Conservation (phyloP, 768 basidiomycete genomes). For the Boletus insuetus region DNA sequence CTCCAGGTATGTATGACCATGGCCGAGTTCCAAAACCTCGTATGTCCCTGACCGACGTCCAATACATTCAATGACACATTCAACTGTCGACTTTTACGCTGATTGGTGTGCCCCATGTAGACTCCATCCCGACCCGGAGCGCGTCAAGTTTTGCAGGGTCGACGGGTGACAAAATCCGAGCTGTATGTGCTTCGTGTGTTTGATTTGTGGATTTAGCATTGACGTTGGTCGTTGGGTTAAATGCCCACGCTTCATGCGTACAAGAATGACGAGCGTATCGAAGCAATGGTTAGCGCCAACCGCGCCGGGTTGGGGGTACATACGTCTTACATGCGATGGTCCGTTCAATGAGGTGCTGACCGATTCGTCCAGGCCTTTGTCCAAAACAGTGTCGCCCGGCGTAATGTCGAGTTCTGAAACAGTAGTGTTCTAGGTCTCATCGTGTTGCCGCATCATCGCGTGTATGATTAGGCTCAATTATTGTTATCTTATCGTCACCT, state of each 20-base stretch:
- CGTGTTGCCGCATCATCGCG: too few relatives aligned
- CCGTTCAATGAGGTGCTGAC: neutral
- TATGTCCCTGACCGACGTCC: too few relatives aligned
- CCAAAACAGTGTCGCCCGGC: too few relatives aligned
- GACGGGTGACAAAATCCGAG: too few relatives aligned
- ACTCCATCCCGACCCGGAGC: neutral
- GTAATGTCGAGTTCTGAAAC: too few relatives aligned
- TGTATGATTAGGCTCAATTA: neutral
- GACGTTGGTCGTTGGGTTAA: neutral
- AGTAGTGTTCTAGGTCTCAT: too few relatives aligned
- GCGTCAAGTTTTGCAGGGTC: conserved; percentile 65
- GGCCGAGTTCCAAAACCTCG: neutral
- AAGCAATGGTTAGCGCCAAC: neutral
- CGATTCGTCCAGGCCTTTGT: neutral
- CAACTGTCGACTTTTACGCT: conserved; percentile 16
- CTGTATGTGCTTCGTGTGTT: too few relatives aligned
- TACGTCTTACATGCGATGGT: neutral
- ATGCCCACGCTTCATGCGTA: conserved; percentile 19
- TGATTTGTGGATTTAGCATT: neutral
- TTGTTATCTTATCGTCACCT: neutral
- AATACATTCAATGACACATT: too few relatives aligned
- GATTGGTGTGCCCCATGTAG: conserved; percentile 19
- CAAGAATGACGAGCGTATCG: neutral
- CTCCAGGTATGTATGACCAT: too few relatives aligned
- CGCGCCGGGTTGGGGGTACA: neutral